phyloP scores from a whole-genome alignment of 2,329 filamentous ascomycete species.

The Meredithiella fracta region DNA sequence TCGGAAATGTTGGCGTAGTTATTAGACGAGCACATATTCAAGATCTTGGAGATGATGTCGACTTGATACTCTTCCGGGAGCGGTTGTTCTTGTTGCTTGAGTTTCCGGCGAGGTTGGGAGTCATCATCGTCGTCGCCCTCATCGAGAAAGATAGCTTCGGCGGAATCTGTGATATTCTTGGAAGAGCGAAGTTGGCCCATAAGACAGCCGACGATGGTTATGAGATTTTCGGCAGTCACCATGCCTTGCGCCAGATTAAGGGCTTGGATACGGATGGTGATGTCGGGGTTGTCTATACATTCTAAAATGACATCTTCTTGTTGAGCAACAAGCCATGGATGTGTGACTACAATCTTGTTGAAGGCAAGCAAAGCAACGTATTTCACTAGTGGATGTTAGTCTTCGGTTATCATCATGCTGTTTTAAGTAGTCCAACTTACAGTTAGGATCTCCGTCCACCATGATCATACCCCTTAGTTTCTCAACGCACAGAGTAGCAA shows the following conservation, averaged over 20 bases:
- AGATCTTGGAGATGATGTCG: constrained; percentile 65
- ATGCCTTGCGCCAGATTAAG: constrained; percentile 85
- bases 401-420: neutral
- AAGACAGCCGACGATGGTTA: constrained; percentile 68
- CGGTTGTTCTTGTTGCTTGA: constrained; percentile 25
- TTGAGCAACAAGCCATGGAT: constrained; percentile 73
- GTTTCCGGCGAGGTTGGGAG: neutral
- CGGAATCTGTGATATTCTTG: constrained; percentile 13
- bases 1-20: constrained; percentile 76
- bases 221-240: constrained; percentile 75
- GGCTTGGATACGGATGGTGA: constrained; percentile 86
- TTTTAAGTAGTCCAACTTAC: constrained; percentile 34
- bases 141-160: neutral
- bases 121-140: constrained; percentile 13
- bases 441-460: constrained; percentile 80
- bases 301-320: constrained; percentile 94
- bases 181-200: constrained; percentile 70
- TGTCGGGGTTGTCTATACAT: constrained; percentile 88
- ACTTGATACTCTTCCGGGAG: constrained; percentile 75
- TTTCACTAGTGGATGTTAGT: constrained; percentile 48
- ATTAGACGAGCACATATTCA: constrained; percentile 77
- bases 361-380: constrained; percentile 92
- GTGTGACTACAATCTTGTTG: constrained; percentile 80
- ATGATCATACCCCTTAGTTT: constrained; percentile 91
- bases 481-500: constrained; percentile 78